Evolutionary conservation across 352 stramenopile genomes (phyloP), one percentile per base, ranked within the genome.

Genomic region (Phytopythium chamaehyphon): DNA sequence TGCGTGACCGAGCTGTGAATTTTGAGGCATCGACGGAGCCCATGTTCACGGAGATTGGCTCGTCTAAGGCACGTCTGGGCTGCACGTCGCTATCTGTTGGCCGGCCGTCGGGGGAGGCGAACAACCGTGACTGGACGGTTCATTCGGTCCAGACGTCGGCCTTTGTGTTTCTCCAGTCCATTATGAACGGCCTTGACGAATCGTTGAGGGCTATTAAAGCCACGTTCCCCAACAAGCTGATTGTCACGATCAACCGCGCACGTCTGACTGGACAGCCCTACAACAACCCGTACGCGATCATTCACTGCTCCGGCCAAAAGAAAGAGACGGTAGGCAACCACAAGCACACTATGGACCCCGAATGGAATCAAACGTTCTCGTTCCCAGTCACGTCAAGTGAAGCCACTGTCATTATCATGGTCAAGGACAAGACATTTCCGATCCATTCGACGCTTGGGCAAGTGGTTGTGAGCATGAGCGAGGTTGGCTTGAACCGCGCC

Each of bases 291-390:
- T 93, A 88, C 43, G 81, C 83, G 1, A 68, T 93, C 10, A 65
- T 93, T 26, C 64, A 83, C 26, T 95, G 85, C 18, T 79, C 88
- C 0, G 77, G 83, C 0, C 85, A 95, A 60, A 93, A 93, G 68
- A 93, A 91, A 28, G 85, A 93, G 54, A 95, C 85, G 0, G 79
- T 90, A 12, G 83, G 83, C 23, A 93, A 82, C 49, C 81, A 95
- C 61, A 89, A 89, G 42, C 84, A 93, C 56, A 95, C 83, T 38
- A 95, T 95, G 85, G 83, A 95, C 22, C 85, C 85, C 0, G 85
- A 95, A 59, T 95, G 85, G 85, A 95, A 95, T 52, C 85, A 95
- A 47, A 93, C 85, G 0, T 95, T 95, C 46, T 93, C 83, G 8
- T 95, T 95, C 40, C 85, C 85, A 0, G 85, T 95, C 8, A 90